Base-by-base conservation (phyloP, 2,329 filamentous ascomycete species). In the Epichloe elymi region DNA sequence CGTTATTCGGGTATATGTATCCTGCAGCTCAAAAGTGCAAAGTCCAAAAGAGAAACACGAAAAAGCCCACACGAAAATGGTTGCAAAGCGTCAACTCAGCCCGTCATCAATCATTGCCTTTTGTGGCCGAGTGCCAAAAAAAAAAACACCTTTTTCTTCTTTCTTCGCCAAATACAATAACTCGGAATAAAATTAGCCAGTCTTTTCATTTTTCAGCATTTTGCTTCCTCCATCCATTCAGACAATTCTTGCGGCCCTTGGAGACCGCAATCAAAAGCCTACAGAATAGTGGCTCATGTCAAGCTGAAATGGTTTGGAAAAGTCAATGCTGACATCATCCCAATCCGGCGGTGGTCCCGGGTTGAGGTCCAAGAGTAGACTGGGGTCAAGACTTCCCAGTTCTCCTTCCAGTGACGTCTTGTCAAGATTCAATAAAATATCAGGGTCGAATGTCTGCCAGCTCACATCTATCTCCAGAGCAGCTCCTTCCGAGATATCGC, bases 401-500 rank as follows among this genome's bases (percentile, higher is more conserved):
- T 49, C 54, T 3, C 54, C 59, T 19, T 58, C 58, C 39, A 65
- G 39, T 38, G 45, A 60, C 6, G 62, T 48, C 51, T 62, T 68
- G 50, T 69, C 67, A 57, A 78, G 59, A 39, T 75, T 67, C 35
- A 72, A 52, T 11, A 74, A 59, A 15, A 70, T 56, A 43, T 75
- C 73, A 2, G 65, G 61, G 44, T 75, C 74, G n/a, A 78, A 66
- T 11, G 70, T 67, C 43, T 69, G 67, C 74, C 75, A 81, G 45
- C 68, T 65, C 30, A 76, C 60, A 35, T 73, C 74, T 47, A 81
- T 73, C 42, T 82, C 78, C 14, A 80, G 66, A 15, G 66, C 62
- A 3, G 73, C 70, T 5, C 69, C 70, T 51, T 83, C 80, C 3
- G 77, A 74, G 17, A 82, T 75, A 56, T 83, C 80, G 59, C 78